A percentile compares a stretch with the other conserved stretches of the same genome.
These are phyloP conservation scores for Phialocephala subalpina DNA, from an alignment of 2,329 filamentous ascomycete genomes.

Conservation along the genomic window DNA sequence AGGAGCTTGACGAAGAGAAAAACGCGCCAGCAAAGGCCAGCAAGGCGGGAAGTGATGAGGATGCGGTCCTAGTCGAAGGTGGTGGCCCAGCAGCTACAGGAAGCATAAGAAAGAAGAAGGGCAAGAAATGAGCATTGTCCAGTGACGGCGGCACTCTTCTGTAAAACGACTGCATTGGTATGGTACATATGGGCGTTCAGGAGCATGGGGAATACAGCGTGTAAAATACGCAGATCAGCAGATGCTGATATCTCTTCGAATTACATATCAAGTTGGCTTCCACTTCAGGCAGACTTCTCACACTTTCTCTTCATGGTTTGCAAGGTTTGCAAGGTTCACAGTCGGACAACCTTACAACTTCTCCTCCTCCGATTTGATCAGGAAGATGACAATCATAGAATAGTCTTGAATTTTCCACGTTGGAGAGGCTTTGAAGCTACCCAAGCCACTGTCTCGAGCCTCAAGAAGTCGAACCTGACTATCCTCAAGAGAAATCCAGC, in stretches of 20 bases:
- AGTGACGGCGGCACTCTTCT: neutral
- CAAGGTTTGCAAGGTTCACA: too few relatives aligned
- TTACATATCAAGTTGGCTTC: neutral
- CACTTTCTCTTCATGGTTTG: too few relatives aligned
- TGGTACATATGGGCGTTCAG: slow-evolving; percentile 19
- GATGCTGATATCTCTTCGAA: slow-evolving; percentile 1
- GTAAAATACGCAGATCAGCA: slow-evolving; percentile 15
- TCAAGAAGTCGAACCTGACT: neutral
- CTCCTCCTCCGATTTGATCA: too few relatives aligned
- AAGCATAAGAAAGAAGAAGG: slow-evolving; percentile 67
- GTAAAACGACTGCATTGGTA: slow-evolving; percentile 21
- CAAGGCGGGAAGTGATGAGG: slow-evolving; percentile 67
- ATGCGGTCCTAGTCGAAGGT: slow-evolving; percentile 78
- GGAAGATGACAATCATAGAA: too few relatives aligned
- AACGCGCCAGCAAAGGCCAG: slow-evolving; percentile 50
- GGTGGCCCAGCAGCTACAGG: slow-evolving; percentile 38
- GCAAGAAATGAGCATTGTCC: slow-evolving; percentile 60
- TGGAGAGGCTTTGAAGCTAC: too few relatives aligned
- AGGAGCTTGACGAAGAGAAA: slow-evolving; percentile 76
- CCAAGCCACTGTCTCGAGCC: neutral
- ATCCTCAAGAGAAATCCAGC: neutral
- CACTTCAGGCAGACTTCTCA: too few relatives aligned
- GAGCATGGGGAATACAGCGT: slow-evolving; percentile 20
- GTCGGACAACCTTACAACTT: too few relatives aligned
- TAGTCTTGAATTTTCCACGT: too few relatives aligned